Evolutionary conservation across 164 flowering plant species (phyloP), one percentile per base, ranked within the genome.

Genomic region (Piper longum): DNA sequence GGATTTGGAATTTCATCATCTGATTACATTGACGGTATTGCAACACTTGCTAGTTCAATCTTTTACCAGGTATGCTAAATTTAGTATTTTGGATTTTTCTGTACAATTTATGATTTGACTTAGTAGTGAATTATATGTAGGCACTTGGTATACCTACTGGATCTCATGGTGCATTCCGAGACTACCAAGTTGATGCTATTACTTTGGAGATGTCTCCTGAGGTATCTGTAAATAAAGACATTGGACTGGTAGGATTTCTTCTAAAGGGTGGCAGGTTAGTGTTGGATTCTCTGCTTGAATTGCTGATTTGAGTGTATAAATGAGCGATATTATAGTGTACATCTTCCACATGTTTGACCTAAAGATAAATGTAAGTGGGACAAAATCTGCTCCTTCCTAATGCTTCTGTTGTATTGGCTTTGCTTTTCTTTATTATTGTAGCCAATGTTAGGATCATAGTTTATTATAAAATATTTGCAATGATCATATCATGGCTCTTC

Each of bases 141-240:
- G 99, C 96, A 43, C 67, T 93, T 61, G 99, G 99, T 63, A 74
- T 93, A 58, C 96, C 96, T 19, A 86, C 92, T 56, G 89, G 92
- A 61, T 71, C 89, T 6, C 92, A 86, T 75, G 92, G 93, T 61
- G 96, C 91, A 70, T 89, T 89, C 63, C 92, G 91, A 62, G 92
- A 86, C 74, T 89, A 86, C 72, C 96, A 89, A 81, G 80, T 89
- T 71, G 96, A 89, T 77, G 91, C 96, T 65, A 73, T 89, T 57
- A 87, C 97, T 69, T 69, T 90, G 76, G 89, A 83, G 62, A 68
- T 93, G 54, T 84, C 86, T 58, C 79, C 92, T 1, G 82, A 59
- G 75, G 54, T 72, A 70, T 68, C 81, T 54, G 62, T 75, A 41
- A 65, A 74, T 66, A 75, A 67, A 61, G 82, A 70, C 65, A 71